Evolutionary conservation across 2,329 filamentous ascomycete genomes (phyloP).

Genomic region (Cercospora sojina): DNA sequence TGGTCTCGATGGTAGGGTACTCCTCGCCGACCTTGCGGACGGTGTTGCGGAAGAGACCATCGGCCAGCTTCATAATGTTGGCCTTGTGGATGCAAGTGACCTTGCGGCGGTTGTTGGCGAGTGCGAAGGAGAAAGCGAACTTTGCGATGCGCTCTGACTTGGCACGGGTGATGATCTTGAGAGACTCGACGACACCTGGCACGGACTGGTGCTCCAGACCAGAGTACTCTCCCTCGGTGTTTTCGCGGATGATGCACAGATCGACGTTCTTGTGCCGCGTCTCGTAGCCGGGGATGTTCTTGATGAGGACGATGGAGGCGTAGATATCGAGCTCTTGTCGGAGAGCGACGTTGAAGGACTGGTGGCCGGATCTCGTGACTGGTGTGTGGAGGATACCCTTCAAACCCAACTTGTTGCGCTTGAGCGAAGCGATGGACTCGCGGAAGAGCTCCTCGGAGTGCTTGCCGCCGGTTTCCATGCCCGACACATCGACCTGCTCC

Average conservation of each 20-base stretch:
- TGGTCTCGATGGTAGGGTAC: slow-evolving; percentile 91
- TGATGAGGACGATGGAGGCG: slow-evolving; percentile 94
- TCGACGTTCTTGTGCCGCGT: slow-evolving; percentile 97
- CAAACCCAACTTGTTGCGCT: slow-evolving; percentile 97
- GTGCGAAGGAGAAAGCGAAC: slow-evolving; percentile 96
- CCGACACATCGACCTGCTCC: slow-evolving; percentile 96
- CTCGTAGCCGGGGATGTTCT: slow-evolving; percentile 98
- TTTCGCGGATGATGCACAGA: slow-evolving; percentile 99
- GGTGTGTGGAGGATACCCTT: slow-evolving; percentile 99
- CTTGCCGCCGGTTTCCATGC: slow-evolving; percentile 79
- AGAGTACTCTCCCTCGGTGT: slow-evolving; percentile 99
- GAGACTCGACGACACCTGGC: slow-evolving; percentile 91
- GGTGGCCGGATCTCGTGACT: slow-evolving; percentile 93
- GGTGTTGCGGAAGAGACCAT: slow-evolving; percentile 97
- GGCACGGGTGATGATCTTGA: slow-evolving; percentile 99
- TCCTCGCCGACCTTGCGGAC: slow-evolving; percentile 92
- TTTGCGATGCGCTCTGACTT: slow-evolving; percentile 99
- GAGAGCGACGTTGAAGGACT: slow-evolving; percentile 99
- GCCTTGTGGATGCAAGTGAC: slow-evolving; percentile 99
- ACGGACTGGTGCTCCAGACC: slow-evolving; percentile 98
- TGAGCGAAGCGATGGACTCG: slow-evolving; percentile 90
- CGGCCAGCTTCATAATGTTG: slow-evolving; percentile 99
- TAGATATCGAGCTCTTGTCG: slow-evolving; percentile 99
- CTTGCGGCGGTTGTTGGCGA: slow-evolving; percentile 99
- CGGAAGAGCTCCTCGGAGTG: slow-evolving; percentile 93